A percentile compares a stretch with the other conserved stretches of the same genome.
Evolutionary conservation across 2,329 filamentous ascomycete genomes (phyloP).

Genomic region (Aureobasidium mangrovei): DNA sequence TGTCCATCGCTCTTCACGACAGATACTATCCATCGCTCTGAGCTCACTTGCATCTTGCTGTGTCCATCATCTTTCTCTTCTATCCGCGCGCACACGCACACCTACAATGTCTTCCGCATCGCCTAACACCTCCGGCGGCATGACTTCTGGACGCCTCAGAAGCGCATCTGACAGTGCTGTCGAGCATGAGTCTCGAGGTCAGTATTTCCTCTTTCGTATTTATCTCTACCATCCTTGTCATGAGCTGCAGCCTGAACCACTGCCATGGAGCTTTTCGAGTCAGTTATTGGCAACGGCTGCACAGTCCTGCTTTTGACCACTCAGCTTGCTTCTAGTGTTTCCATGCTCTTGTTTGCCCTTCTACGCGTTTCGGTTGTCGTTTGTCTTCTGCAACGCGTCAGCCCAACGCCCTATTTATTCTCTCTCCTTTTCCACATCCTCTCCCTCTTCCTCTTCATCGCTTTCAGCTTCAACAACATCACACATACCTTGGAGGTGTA

Average conservation of each 20-base stretch:
- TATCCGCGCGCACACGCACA: not conserved
- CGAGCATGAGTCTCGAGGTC: not conserved
- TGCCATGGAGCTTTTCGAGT: not conserved
- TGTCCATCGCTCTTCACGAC: too few relatives aligned
- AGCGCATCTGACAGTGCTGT: not conserved
- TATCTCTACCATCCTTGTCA: not conserved
- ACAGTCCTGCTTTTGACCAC: not conserved
- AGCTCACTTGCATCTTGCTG: not conserved
- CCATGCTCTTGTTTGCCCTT: not conserved
- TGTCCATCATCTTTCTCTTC: not conserved
- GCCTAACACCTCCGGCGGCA: not conserved
- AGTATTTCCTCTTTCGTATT: not conserved
- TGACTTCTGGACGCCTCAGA: not conserved
- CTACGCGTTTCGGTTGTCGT: not conserved
- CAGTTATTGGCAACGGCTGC: not conserved
- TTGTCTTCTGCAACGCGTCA: not conserved
- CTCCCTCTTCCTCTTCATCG: not conserved
- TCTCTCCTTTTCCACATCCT: not conserved
- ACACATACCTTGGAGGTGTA: not conserved
- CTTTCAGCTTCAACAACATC: not conserved
- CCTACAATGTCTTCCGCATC: slow-evolving; percentile 1
- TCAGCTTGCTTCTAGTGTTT: not conserved
- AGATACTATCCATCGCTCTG: too few relatives aligned
- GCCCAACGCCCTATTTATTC: not conserved
- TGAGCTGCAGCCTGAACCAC: not conserved